Percentiles rank a stretch among this genome's conserved stretches.
Conservation (phyloP, 1,284 basidiomycete genomes). For the Ganoderma boninense region DNA sequence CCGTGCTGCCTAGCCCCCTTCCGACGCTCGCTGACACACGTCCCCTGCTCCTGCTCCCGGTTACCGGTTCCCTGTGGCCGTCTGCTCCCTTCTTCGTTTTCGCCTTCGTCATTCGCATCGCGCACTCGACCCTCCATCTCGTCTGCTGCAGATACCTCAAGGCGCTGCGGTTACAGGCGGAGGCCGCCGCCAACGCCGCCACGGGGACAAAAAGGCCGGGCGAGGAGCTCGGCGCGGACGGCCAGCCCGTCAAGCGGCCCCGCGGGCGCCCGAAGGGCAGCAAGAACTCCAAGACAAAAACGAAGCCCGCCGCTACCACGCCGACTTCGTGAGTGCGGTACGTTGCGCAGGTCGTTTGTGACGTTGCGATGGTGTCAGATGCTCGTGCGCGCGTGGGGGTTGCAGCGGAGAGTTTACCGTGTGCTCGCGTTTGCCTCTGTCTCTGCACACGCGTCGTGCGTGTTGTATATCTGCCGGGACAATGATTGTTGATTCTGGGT, state of each 20-base stretch:
- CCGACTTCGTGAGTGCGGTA: neutral
- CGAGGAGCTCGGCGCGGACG: slow-evolving; percentile 40
- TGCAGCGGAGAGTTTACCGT: no score
- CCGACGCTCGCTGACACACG: slow-evolving; percentile 4
- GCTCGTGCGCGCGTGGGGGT: neutral
- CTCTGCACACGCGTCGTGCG: neutral
- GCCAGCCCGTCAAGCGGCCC: slow-evolving; percentile 49
- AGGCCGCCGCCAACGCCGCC: slow-evolving; percentile 29
- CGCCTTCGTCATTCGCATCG: neutral
- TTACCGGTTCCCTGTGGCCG: slow-evolving; percentile 1
- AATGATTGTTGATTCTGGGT: neutral
- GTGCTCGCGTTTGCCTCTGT: no score
- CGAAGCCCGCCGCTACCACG: slow-evolving; percentile 19
- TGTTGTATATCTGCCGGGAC: neutral
- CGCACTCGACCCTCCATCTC: neutral
- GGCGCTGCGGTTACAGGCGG: slow-evolving; percentile 45
- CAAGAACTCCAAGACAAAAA: slow-evolving; percentile 47
- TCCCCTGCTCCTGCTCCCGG: no score
- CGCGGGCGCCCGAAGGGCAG: slow-evolving; percentile 55
- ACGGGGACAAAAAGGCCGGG: slow-evolving; percentile 40
- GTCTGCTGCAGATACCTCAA: slow-evolving; percentile 45
- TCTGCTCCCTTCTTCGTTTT: neutral
- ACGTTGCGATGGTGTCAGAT: no score
- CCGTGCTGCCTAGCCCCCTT: neutral
- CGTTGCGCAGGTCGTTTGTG: neutral